phyloP scores from a whole-genome alignment of 2,329 filamentous ascomycete species.

The Capronia americana region DNA sequence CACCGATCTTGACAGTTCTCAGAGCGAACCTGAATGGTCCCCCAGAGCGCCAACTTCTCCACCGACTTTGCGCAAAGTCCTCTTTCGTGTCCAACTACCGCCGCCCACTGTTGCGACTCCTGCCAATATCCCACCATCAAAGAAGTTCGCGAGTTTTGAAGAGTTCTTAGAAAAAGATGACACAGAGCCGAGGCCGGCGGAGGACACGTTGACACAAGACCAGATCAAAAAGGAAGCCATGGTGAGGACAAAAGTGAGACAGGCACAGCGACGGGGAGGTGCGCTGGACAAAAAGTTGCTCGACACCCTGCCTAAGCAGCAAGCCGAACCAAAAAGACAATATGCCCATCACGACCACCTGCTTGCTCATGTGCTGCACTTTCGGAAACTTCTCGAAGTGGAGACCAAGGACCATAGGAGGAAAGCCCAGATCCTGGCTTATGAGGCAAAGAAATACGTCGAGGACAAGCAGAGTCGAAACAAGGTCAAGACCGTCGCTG shows the following conservation, averaged over 20 bases:
- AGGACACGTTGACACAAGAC: conserved; percentile 60
- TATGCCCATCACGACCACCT: conserved; percentile 91
- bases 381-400: conserved; percentile 77
- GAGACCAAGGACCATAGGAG: conserved; percentile 72
- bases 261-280: conserved; percentile 76
- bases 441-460: conserved; percentile 51
- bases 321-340: conserved; percentile 75
- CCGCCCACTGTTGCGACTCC: conserved; percentile 59
- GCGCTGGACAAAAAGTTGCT: conserved; percentile 60
- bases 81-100: conserved; percentile 60
- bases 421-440: conserved; percentile 36
- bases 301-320: conserved; percentile 68
- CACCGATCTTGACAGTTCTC: conserved; percentile 20
- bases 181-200: conserved; percentile 50
- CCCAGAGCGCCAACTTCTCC: conserved; percentile 24
- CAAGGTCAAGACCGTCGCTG: conserved; percentile 58
- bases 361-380: conserved; percentile 76
- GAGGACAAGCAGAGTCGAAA: conserved; percentile 69
- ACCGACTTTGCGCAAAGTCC: conserved; percentile 44
- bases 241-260: conserved; percentile 71
- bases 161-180: conserved; percentile 68
- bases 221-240: conserved; percentile 71
- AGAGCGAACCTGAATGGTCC: not conserved
- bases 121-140: conserved; percentile 54
- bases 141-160: conserved; percentile 61